Conservation (phyloP, 345 rosid genomes). For the Angophora floribunda region DNA sequence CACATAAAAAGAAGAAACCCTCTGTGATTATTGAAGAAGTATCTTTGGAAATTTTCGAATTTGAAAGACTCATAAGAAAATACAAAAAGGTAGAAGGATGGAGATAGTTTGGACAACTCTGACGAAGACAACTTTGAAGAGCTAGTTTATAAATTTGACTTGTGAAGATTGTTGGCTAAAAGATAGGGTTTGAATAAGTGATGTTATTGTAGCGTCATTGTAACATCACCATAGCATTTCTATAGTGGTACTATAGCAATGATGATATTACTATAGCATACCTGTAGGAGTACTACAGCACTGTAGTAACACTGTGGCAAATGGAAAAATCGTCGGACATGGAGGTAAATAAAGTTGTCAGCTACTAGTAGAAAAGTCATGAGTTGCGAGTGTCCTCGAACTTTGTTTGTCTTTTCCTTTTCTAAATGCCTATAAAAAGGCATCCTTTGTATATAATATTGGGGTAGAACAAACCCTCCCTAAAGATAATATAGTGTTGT, state of each 20-base stretch:
- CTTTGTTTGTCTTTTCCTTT: not conserved
- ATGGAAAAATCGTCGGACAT: not conserved
- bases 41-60: not conserved
- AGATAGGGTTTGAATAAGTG: too few species aligned
- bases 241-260: not conserved
- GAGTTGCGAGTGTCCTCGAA: not conserved
- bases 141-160: not conserved
- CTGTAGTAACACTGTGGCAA: not conserved
- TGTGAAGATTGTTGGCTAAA: not conserved
- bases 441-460: not conserved
- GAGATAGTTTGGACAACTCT: not conserved
- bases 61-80: not conserved
- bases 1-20: not conserved
- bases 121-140: not conserved
- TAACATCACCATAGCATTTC: not conserved
- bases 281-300: not conserved
- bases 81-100: not conserved
- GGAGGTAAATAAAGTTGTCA: not conserved
- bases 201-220: not conserved
- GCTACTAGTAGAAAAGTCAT: not conserved
- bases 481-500: too few species aligned
- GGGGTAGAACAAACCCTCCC: not conserved
- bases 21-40: not conserved
- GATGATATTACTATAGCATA: not conserved
- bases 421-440: not conserved